Evolutionary conservation across 257 asterid species (phyloP).

Genomic region (Solanum ossicruentum): DNA sequence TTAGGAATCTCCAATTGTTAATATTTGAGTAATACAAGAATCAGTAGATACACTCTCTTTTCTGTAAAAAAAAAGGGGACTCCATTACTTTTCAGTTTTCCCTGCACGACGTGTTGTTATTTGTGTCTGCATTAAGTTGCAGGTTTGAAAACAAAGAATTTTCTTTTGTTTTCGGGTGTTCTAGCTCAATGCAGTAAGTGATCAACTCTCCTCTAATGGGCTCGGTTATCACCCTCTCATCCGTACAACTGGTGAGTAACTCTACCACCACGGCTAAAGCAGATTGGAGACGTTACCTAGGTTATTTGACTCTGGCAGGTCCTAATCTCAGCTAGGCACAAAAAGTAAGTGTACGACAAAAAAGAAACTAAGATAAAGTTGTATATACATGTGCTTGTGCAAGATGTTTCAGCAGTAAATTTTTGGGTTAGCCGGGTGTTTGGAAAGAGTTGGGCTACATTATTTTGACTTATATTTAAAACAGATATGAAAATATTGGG

Average conservation of each 20-base stretch:
- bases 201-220: not conserved
- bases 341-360: not conserved
- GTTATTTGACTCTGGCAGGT: not conserved
- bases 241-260: not conserved
- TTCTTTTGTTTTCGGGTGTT: not conserved
- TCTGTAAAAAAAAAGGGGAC: not conserved
- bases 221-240: not conserved
- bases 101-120: not conserved
- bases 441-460: not conserved
- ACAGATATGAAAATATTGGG: not conserved
- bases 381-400: not conserved
- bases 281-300: not conserved
- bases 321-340: not conserved
- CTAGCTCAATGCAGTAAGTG: not conserved
- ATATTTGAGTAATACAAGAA: not conserved
- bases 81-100: not conserved
- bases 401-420: not conserved
- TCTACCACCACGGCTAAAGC: not conserved
- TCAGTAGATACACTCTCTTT: not conserved
- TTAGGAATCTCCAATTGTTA: constrained; percentile 6
- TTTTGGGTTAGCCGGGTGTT: not conserved
- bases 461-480: not conserved
- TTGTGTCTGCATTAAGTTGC: not conserved
- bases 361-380: not conserved
- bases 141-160: not conserved